A percentile compares a stretch with the other conserved stretches of the same genome.
These are phyloP conservation scores for Coemansia sp. DNA, from an alignment of 192 early-diverging fungal species.

Conservation along the genomic window DNA sequence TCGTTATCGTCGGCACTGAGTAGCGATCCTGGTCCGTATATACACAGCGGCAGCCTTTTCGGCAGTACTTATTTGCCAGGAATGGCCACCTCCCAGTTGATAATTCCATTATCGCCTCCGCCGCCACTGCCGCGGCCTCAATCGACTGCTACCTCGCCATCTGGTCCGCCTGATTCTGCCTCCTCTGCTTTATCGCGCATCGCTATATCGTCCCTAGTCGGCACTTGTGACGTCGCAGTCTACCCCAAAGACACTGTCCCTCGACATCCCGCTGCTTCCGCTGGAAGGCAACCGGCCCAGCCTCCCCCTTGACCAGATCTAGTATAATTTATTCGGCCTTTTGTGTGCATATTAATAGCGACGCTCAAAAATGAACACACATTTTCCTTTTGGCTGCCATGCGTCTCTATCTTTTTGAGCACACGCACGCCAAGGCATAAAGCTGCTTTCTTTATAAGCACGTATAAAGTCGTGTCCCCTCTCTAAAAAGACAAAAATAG, in stretches of 20 bases:
- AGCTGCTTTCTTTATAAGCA: background rate
- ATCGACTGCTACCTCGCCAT: background rate
- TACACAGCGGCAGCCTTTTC: background rate
- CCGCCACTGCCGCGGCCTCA: background rate
- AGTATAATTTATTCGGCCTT: background rate
- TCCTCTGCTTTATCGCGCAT: background rate
- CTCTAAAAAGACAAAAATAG: conserved; percentile 3
- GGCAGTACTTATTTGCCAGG: too few relatives aligned
- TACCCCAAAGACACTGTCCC: background rate
- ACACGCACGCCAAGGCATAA: background rate
- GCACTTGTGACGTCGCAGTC: background rate
- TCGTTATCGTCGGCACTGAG: background rate
- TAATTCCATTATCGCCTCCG: background rate
- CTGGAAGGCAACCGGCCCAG: background rate
- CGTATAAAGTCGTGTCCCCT: background rate
- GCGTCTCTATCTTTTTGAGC: background rate
- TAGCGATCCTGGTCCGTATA: background rate
- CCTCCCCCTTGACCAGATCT: background rate
- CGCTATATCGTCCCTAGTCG: conserved; percentile 8
- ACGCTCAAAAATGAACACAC: background rate
- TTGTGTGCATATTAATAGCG: background rate
- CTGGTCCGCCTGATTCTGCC: background rate
- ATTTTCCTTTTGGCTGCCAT: background rate
- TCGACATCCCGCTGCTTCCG: background rate
- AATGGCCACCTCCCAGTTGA: background rate